Conservation (phyloP, 192 early-diverging fungal species). For the Mortierella hygrophila region DNA sequence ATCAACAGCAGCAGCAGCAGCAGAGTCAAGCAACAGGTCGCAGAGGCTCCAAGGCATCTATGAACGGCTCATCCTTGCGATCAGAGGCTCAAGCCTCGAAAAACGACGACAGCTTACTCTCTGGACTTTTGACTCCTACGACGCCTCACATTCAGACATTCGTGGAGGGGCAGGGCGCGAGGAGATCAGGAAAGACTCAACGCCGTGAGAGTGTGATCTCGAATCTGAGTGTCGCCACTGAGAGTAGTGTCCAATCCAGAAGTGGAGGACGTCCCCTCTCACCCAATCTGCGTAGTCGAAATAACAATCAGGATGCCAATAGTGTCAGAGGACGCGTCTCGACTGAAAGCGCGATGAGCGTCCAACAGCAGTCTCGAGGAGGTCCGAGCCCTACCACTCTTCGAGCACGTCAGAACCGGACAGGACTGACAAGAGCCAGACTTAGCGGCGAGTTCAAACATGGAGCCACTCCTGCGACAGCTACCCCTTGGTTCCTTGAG, state of each 20-base stretch:
- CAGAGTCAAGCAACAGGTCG: background rate
- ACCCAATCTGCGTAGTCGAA: slow-evolving; percentile 9
- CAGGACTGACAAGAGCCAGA: slow-evolving; percentile 19
- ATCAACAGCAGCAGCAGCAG: background rate
- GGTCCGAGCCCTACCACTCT: slow-evolving; percentile 4
- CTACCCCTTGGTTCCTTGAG: slow-evolving; percentile 64
- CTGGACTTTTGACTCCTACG: slow-evolving; percentile 21
- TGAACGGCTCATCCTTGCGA: background rate
- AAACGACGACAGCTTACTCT: slow-evolving; percentile 6
- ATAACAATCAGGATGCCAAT: background rate
- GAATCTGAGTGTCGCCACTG: slow-evolving; percentile 27
- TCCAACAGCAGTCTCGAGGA: slow-evolving; percentile 8
- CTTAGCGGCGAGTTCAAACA: slow-evolving; percentile 15
- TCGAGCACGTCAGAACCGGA: slow-evolving; percentile 31
- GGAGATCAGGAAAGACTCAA: slow-evolving; percentile 21
- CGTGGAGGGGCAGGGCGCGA: background rate
- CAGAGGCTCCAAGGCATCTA: slow-evolving; percentile 7
- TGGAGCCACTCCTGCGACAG: background rate
- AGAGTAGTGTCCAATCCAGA: slow-evolving; percentile 5
- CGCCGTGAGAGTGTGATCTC: slow-evolving; percentile 26
- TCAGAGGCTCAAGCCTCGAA: background rate
- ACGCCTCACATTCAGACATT: slow-evolving; percentile 35
- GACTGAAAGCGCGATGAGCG: slow-evolving; percentile 27
- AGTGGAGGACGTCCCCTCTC: slow-evolving; percentile 18
- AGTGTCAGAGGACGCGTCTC: slow-evolving; percentile 23